Base-by-base conservation (phyloP, 257 asterid genomes). In the Scutellaria barbata region DNA sequence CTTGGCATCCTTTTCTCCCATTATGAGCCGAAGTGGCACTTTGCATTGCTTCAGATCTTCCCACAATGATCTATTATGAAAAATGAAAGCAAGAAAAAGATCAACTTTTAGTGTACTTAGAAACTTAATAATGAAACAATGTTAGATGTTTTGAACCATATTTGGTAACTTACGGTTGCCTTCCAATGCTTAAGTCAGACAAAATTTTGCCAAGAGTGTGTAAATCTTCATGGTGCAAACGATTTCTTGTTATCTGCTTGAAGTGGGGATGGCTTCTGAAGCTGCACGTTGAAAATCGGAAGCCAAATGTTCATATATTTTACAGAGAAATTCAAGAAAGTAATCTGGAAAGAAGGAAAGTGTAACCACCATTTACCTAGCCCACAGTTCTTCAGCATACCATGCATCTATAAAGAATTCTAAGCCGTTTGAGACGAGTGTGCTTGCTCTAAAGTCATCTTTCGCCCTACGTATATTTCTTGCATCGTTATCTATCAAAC, bases 331-430 rank as follows among this genome's bases (percentile, higher is more conserved):
- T 69, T 53, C 56, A 42, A 18, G 11, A 18, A 22, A 37, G 57
- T 18, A 71, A 58, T 43, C 9, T 55, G 52, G 13, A 52, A 17
- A 57, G 56, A 10, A 46, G 14, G 13, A 67, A 25, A 33, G 22
- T 12, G 61, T 46, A 54, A 66, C 10, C 40, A 41, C 37, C 7
- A 48, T 10, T 72, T 87, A 94, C 99, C 99, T 89, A 47, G 80
- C 63, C 99, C 99, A 94, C 70, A 89, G 76, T 63, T 81, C 90
- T 81, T 88, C 96, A 70, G 93, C 79, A 83, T 91, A 94, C 98
- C 99, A 94, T 11, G 85, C 18, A 74, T 88, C 92, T 51, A 83
- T 62, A 61, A 94, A 94, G 69, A 75, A 71, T 35, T 88, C 84
- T 54, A 91, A 76, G 79, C 98, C 99, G 51, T 87, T 74, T 35